Base-by-base conservation (phyloP, 169 alveolate species). In the Plasmodium coatneyi region DNA sequence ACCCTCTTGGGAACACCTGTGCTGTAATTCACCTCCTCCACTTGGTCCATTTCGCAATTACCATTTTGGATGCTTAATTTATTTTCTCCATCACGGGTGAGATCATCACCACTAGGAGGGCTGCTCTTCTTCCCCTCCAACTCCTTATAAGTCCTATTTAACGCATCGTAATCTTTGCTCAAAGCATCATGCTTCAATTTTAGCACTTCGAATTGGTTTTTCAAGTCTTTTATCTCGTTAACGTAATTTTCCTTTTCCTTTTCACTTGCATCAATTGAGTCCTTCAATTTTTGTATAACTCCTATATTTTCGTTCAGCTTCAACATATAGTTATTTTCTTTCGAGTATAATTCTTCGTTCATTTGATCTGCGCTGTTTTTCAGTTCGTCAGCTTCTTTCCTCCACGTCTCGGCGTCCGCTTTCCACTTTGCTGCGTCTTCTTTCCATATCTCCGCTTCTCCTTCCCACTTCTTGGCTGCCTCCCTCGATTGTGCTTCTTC, bases 301-400 rank as follows among this genome's bases (percentile, higher is more conserved):
- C 41, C 78, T 12, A 41, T 30, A 79, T 56, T 76, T 87, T 87
- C 90, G 80, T 87, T 80, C 32, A 87, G 2, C 80, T 87, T 87
- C 22, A 79, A 39, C 89, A 78, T 56, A 52, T 56, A 70, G 10
- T 78, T 87, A n/a, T 79, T 80, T 49, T 87, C 90, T n/a, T 87
- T 87, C 12, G 72, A 25, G n/a, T 60, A 41, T 28, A 78, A 78
- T 60, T 87, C 87, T 36, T 6, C 82, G 30, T 87, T 87, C n/a
- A 87, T 9, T 30, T 84, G 49, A 43, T 84, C 22, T 71, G 71
- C 9, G 49, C 82, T 28, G 34, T 32, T 83, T 32, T 12, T 84
- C n/a, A 84, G 41, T 12, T 87, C 41, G 12, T 56, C 76, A 4
- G 49, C 43, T 16, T 87, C 93, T 25, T 74, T n/a, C 49, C 14